Conservation (phyloP, 75 land plant species). For the Pinus taeda region DNA sequence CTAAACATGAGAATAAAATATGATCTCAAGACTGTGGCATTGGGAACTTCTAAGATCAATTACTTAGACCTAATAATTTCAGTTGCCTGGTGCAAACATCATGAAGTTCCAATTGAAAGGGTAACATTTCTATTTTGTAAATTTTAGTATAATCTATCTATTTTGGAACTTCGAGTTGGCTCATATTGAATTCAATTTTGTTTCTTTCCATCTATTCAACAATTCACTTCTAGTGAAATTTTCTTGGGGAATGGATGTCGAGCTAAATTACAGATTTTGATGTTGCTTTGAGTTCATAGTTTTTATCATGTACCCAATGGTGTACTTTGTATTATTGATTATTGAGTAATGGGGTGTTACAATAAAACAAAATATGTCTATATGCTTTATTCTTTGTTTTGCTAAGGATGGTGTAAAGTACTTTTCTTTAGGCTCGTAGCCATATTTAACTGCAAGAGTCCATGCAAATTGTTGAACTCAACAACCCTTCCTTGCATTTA, state of each 20-base stretch:
- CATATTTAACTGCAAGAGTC: too few relatives aligned
- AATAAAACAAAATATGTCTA: too few relatives aligned
- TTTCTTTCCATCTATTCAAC: slow-evolving; percentile 67
- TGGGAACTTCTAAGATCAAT: slow-evolving; percentile 97
- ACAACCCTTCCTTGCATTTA: too few relatives aligned
- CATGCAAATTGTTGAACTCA: too few relatives aligned
- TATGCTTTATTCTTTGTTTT: too few relatives aligned
- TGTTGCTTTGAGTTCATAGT: neutral
- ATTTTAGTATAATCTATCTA: neutral
- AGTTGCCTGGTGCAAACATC: slow-evolving; percentile 97
- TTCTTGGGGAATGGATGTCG: slow-evolving; percentile 96
- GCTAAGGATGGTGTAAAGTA: too few relatives aligned
- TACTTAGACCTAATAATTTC: slow-evolving; percentile 95
- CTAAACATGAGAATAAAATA: slow-evolving; percentile 74
- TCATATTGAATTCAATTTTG: neutral
- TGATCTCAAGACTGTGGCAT: slow-evolving; percentile 86
- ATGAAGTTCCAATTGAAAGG: slow-evolving; percentile 98
- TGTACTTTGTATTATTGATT: too few relatives aligned
- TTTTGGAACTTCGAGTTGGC: neutral
- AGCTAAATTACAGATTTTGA: slow-evolving; percentile 82
- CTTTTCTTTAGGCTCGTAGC: too few relatives aligned
- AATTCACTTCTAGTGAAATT: slow-evolving; percentile 95
- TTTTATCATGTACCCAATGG: too few relatives aligned
- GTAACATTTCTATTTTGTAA: slow-evolving; percentile 20
- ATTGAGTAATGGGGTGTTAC: too few relatives aligned